These are phyloP conservation scores for Claviceps sorghi DNA, from an alignment of 2,329 filamentous ascomycete species.

Conservation along the genomic window DNA sequence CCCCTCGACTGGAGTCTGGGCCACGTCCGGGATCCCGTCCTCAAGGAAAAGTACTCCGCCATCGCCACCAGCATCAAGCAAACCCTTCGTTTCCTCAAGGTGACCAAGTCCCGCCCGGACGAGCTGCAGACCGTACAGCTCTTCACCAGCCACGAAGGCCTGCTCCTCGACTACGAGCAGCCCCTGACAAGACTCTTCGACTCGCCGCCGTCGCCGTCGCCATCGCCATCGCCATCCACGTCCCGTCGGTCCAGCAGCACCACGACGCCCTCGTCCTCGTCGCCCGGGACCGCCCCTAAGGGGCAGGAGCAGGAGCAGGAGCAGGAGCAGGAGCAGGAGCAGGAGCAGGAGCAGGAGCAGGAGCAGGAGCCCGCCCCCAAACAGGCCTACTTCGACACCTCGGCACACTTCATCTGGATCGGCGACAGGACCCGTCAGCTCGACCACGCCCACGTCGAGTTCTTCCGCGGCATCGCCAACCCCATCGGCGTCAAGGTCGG, in stretches of 20 bases:
- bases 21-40: constrained; percentile 68
- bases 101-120: constrained; percentile 72
- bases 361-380: neutral
- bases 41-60: constrained; percentile 72
- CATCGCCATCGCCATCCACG: constrained; percentile 7
- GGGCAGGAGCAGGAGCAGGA: too few species aligned
- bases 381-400: constrained; percentile 83
- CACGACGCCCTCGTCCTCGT: too few species aligned
- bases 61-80: constrained; percentile 82
- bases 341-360: constrained; percentile 12
- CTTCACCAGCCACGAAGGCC: constrained; percentile 88
- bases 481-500: constrained; percentile 95
- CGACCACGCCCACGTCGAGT: constrained; percentile 88
- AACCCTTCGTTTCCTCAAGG: constrained; percentile 85
- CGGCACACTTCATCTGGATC: constrained; percentile 95
- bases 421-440: constrained; percentile 91
- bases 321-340: neutral
- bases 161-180: constrained; percentile 90
- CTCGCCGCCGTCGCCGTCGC: constrained; percentile 32
- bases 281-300: neutral
- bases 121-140: constrained; percentile 86
- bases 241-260: constrained; percentile 4
- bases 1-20: constrained; percentile 91
- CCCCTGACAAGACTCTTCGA: constrained; percentile 64
- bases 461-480: constrained; percentile 91